Conservation (phyloP, 176 grass and related monocot genomes). For the Metroxylon sagu region DNA sequence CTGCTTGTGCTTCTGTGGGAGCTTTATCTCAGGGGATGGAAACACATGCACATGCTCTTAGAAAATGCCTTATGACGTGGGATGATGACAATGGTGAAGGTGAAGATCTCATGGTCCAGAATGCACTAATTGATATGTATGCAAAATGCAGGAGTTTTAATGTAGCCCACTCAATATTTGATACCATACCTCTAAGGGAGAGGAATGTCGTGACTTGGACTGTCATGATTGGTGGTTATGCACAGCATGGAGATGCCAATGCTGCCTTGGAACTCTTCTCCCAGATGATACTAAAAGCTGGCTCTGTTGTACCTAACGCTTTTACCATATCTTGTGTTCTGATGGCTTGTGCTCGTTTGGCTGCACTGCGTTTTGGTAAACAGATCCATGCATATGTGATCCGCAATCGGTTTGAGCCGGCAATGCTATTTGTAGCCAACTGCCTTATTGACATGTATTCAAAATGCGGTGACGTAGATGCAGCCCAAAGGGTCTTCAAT, state of each 20-base stretch:
- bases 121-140: slow-evolving; percentile 89
- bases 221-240: slow-evolving; percentile 86
- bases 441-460: slow-evolving; percentile 90
- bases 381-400: slow-evolving; percentile 75
- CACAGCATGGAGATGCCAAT: slow-evolving; percentile 70
- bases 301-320: slow-evolving; percentile 47
- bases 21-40: slow-evolving; percentile 62
- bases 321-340: slow-evolving; percentile 68
- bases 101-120: slow-evolving; percentile 68
- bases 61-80: slow-evolving; percentile 43
- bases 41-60: slow-evolving; percentile 71
- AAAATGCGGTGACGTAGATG: slow-evolving; percentile 61
- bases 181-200: slow-evolving; percentile 39
- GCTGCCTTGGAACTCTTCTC: slow-evolving; percentile 57
- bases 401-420: slow-evolving; percentile 25
- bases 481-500: slow-evolving; percentile 65
- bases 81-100: slow-evolving; percentile 23
- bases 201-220: slow-evolving; percentile 85
- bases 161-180: slow-evolving; percentile 48
- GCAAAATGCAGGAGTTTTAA: slow-evolving; percentile 69
- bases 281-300: slow-evolving; percentile 42
- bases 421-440: slow-evolving; percentile 54
- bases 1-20: slow-evolving; percentile 69
- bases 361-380: slow-evolving; percentile 57
- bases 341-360: slow-evolving; percentile 78